Conservation (phyloP, 2,329 filamentous ascomycete species). For the Stromatinia cepivora region DNA sequence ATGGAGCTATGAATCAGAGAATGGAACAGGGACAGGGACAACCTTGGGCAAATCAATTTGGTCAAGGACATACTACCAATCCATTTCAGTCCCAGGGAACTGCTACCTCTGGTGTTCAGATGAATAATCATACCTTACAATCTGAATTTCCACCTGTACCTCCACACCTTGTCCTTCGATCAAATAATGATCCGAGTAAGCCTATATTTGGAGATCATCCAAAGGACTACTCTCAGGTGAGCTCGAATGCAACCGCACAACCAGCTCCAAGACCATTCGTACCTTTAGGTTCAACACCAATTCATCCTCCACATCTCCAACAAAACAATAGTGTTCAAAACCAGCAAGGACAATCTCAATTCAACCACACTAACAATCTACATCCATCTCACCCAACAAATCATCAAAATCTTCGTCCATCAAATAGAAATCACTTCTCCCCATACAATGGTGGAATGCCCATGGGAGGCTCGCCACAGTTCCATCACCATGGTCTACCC, state of each 20-base stretch:
- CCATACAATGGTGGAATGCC: not conserved
- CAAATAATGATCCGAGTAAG: not conserved
- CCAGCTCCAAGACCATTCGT: not conserved
- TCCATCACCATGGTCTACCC: not conserved
- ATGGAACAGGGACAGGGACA: slow-evolving; percentile 1
- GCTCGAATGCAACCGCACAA: not conserved
- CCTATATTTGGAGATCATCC: not conserved
- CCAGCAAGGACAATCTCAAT: not conserved
- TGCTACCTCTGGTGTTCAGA: not conserved
- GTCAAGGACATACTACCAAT: not conserved
- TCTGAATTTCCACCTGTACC: not conserved
- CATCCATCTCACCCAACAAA: too few relatives aligned
- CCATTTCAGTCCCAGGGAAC: not conserved
- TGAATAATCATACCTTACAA: not conserved
- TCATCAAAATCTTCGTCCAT: too few relatives aligned
- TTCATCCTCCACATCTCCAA: not conserved
- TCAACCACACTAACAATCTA: not conserved
- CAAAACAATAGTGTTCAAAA: too few relatives aligned
- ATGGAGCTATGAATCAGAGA: not conserved
- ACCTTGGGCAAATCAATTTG: not conserved
- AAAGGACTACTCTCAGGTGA: not conserved
- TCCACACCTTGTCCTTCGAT: not conserved
- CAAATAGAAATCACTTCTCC: not conserved
- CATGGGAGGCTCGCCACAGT: not conserved
- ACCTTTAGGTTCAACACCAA: not conserved